A percentile compares a stretch with the other conserved stretches of the same genome.
phyloP scores from a whole-genome alignment of 495 filamentous ascomycete genomes.

The Astrothelium subdiscretum region DNA sequence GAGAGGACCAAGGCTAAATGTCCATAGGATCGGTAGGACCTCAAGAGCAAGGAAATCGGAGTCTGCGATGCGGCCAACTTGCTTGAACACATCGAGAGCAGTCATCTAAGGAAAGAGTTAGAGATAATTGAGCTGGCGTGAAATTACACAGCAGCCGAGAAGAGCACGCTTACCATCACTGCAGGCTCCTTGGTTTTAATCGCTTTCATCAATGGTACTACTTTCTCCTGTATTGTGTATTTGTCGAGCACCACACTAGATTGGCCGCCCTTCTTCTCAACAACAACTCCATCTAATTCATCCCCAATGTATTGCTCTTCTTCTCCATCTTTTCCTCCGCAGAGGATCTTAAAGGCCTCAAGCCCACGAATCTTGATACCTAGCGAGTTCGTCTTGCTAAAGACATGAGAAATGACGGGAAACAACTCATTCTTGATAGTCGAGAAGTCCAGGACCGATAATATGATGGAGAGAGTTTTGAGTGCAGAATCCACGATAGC shows the following conservation, averaged over 20 bases:
- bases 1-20: slow-evolving; percentile 80
- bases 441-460: slow-evolving; percentile 82
- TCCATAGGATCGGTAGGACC: slow-evolving; percentile 79
- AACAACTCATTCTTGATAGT: slow-evolving; percentile 95
- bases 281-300: slow-evolving; percentile 53
- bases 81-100: slow-evolving; percentile 66
- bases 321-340: slow-evolving; percentile 50
- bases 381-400: slow-evolving; percentile 82
- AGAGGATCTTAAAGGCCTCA: slow-evolving; percentile 80
- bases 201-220: slow-evolving; percentile 75
- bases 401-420: slow-evolving; percentile 76
- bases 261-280: slow-evolving; percentile 19
- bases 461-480: slow-evolving; percentile 55
- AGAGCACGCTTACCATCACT: slow-evolving; percentile 50
- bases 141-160: background rate
- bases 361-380: slow-evolving; percentile 86
- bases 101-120: slow-evolving; percentile 45
- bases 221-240: slow-evolving; percentile 93
- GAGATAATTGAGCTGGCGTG: background rate
- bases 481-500: slow-evolving; percentile 76
- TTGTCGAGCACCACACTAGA: slow-evolving; percentile 80
- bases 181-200: slow-evolving; percentile 98
- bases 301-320: slow-evolving; percentile 33
- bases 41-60: slow-evolving; percentile 91
- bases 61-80: slow-evolving; percentile 73